Evolutionary conservation across 2,329 filamentous ascomycete genomes (phyloP), one percentile per base, ranked within the genome.

Genomic region (Mycocentrospora acerina): DNA sequence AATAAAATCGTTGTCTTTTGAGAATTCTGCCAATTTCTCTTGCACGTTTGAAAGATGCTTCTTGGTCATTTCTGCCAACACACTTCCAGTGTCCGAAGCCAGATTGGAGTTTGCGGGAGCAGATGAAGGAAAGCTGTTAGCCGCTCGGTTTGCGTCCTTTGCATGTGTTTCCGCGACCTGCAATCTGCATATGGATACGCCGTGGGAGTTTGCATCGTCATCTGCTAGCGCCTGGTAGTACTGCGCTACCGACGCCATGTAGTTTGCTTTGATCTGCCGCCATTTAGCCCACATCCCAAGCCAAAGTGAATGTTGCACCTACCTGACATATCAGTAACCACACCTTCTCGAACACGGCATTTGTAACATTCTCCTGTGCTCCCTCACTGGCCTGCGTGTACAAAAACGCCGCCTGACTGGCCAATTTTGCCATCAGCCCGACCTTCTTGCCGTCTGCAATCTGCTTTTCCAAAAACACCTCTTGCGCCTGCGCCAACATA

Each of bases 391-490:
- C 89, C 63, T 97, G 90, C 0, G 80, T 76, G 63, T 96, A 98
- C 3, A 98, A 72, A 62, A 88, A 90, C 3, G 86, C 86, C 2
- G 91, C 88, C 60, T 98, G 93, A 39, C 90, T 89, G 11, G 93
- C 88, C 38, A 98, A 74, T 68, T 98, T 98, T 4, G 93, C 94
- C 47, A 98, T 72, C 48, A 98, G 74, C 6, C 86, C 91, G 18
- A 88, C 81, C 70, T 97, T 98, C 73, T 97, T 98, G 49, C 86
- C 82, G 64, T 97, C 93, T 11, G 84, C 78, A 48, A 95, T 82
- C 69, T 97, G 93, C 71, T 96, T 97, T 71, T 98, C 94, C 19
- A 98, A 75, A 56, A 98, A 98, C 3, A 97, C 89, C 67, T 98
- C 93, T 67, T 98, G 94, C 4, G 87, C 91, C 68, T 98, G 93